Conservation (phyloP, 768 basidiomycete genomes). For the Lactifluus volemus region DNA sequence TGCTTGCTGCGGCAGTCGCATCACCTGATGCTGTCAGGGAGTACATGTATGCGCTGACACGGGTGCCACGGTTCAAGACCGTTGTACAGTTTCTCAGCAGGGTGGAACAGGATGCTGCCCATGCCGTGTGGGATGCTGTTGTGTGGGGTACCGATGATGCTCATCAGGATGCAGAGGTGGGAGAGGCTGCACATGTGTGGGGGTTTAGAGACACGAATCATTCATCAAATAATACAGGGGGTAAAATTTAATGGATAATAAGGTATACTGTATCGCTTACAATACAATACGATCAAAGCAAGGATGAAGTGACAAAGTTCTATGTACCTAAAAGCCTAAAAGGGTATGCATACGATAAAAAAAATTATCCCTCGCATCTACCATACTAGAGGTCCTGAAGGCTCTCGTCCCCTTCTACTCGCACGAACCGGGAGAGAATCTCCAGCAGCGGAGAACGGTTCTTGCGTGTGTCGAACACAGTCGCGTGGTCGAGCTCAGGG, state of each 20-base stretch:
- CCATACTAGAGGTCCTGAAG: background rate
- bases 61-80: constrained; percentile 54
- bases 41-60: constrained; percentile 46
- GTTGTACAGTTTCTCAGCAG: constrained; percentile 54
- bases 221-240: too few relatives aligned
- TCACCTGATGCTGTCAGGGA: constrained; percentile 15
- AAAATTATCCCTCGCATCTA: background rate
- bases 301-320: too few relatives aligned
- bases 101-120: constrained; percentile 42
- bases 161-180: background rate
- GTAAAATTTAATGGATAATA: too few relatives aligned
- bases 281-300: too few relatives aligned
- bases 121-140: constrained; percentile 27
- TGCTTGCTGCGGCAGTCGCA: constrained; percentile 30
- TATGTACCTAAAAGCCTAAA: too few relatives aligned
- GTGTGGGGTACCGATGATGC: background rate
- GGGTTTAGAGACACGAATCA: background rate
- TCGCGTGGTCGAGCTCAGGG: constrained; percentile 33
- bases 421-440: constrained; percentile 28
- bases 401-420: background rate
- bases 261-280: too few relatives aligned
- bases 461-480: constrained; percentile 29
- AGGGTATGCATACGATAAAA: background rate
- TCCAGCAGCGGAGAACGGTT: constrained; percentile 26
- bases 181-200: constrained; percentile 1